Evolutionary conservation across 371 early-diverging fungal species (phyloP).

Genomic region (Dinochytrium kinnereticum): DNA sequence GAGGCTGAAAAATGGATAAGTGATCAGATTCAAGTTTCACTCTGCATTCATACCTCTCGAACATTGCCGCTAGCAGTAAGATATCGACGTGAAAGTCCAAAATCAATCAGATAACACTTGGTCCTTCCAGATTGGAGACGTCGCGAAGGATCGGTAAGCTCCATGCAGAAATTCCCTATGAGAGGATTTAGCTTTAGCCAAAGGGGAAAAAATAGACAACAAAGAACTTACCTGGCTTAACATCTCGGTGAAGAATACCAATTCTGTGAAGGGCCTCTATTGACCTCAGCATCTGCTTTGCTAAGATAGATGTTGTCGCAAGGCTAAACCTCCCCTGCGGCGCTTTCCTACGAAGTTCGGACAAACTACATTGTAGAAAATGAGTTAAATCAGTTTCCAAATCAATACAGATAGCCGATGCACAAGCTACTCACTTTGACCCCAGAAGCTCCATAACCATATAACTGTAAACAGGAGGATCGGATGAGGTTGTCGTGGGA

Average conservation of each 20-base stretch:
- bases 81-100: too few relatives aligned
- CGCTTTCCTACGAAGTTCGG: constrained; percentile 57
- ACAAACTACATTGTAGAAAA: constrained; percentile 57
- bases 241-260: constrained; percentile 70
- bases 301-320: constrained; percentile 62
- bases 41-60: not conserved
- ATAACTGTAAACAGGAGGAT: constrained; percentile 50
- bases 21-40: not conserved
- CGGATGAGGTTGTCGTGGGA: constrained; percentile 13
- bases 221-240: constrained; percentile 69
- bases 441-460: constrained; percentile 67
- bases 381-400: too few relatives aligned
- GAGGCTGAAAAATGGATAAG: constrained; percentile 28
- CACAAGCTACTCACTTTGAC: not conserved
- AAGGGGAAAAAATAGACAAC: not conserved
- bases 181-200: too few relatives aligned
- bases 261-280: constrained; percentile 59
- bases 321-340: constrained; percentile 52
- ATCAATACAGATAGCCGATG: constrained; percentile 18
- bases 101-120: not conserved
- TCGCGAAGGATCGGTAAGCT: constrained; percentile 1
- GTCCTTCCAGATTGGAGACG: not conserved
- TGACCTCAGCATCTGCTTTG: constrained; percentile 58
- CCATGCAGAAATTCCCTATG: not conserved
- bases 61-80: not conserved